Evolutionary conservation across 108 stramenopile species (phyloP).

Genomic region (Hondaea fermentalgiana): DNA sequence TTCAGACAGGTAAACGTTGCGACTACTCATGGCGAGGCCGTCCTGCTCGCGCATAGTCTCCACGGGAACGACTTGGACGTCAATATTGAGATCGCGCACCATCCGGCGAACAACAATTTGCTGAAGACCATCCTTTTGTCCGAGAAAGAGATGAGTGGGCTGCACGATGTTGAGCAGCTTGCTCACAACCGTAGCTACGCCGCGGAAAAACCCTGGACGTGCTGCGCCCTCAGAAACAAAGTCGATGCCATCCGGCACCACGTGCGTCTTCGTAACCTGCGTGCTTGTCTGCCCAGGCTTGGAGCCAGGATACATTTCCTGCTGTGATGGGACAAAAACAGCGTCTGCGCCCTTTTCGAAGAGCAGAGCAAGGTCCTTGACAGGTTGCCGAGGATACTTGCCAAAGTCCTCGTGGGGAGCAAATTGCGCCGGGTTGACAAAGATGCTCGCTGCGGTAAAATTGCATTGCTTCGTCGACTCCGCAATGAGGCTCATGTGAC

Average conservation of each 20-base stretch:
- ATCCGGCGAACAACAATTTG: constrained; percentile 74
- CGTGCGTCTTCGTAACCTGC: constrained; percentile 9
- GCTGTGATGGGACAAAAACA: constrained; percentile 31
- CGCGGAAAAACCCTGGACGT: constrained; percentile 85
- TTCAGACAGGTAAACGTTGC: constrained; percentile 79
- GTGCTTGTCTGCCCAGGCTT: constrained; percentile 18
- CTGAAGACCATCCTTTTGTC: constrained; percentile 95
- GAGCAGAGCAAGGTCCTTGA: constrained; percentile 61
- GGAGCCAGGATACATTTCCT: constrained; percentile 34
- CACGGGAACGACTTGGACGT: constrained; percentile 56
- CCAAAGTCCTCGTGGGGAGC: constrained; percentile 84
- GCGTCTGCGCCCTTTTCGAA: constrained; percentile 31
- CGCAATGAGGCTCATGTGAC: constrained; percentile 63
- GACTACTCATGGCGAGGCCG: constrained; percentile 87
- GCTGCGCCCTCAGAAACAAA: constrained; percentile 64
- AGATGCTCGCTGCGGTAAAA: constrained; percentile 75
- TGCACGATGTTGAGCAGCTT: constrained; percentile 92
- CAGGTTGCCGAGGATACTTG: constrained; percentile 80
- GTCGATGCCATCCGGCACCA: constrained; percentile 61
- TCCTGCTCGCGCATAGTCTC: constrained; percentile 76
- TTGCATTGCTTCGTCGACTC: neutral
- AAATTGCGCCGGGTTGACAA: constrained; percentile 96
- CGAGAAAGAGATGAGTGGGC: constrained; percentile 84
- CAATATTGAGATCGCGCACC: constrained; percentile 66
- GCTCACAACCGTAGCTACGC: constrained; percentile 91